Evolutionary conservation across 441 rosid genomes (phyloP).

Genomic region (Jatropha podagrica): DNA sequence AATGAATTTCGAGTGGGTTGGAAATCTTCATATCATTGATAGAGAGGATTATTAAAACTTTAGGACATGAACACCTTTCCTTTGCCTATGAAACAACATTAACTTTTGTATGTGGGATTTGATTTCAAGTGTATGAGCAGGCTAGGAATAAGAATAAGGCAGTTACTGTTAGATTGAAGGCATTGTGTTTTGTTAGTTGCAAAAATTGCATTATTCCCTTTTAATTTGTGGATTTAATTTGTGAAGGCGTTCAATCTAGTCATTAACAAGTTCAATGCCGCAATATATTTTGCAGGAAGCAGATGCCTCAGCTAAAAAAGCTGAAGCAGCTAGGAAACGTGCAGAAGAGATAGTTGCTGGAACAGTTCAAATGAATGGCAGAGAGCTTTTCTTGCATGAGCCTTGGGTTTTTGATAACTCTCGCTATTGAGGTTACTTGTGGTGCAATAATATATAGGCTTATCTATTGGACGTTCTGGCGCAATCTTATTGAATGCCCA

Average conservation of each 20-base stretch:
- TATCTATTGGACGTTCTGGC: neutral
- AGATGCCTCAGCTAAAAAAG: constrained; percentile 59
- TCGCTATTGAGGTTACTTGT: constrained; percentile 39
- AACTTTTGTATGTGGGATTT: neutral
- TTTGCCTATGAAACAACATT: too few species aligned
- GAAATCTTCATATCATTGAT: too few species aligned
- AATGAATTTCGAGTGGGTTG: neutral
- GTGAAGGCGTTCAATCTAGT: too few species aligned
- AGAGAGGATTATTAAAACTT: too few species aligned
- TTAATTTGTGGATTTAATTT: too few species aligned
- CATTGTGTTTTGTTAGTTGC: too few species aligned
- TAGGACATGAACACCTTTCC: too few species aligned
- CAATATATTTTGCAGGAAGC: constrained; percentile 48
- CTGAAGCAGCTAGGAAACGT: constrained; percentile 82
- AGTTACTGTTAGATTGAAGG: too few species aligned
- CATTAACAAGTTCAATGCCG: too few species aligned
- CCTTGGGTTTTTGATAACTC: constrained; percentile 82
- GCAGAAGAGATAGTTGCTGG: constrained; percentile 75
- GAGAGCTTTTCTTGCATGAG: constrained; percentile 79
- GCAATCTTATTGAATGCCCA: neutral
- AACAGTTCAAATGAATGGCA: constrained; percentile 73
- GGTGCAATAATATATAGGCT: neutral
- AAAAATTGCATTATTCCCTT: too few species aligned
- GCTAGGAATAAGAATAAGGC: neutral
- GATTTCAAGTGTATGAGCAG: neutral